Base-by-base conservation (phyloP, 2,329 filamentous ascomycete species). In the Alternaria sp. region DNA sequence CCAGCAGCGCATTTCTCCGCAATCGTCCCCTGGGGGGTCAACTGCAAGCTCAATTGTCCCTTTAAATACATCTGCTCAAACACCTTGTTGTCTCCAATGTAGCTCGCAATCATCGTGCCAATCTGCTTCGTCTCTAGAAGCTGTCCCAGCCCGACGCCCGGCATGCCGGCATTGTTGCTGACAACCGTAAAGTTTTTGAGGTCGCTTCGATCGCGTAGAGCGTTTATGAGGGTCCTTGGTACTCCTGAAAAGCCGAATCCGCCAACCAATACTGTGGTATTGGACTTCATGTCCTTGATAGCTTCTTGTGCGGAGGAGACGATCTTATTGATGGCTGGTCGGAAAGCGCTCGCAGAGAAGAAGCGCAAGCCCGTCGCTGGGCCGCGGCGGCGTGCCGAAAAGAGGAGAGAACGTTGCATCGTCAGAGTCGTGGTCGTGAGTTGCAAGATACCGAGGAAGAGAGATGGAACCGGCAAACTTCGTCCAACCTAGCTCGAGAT, bases 131-230 rank as follows among this genome's bases (percentile, higher is more conserved):
- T 85, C 54, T 87, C 84, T 0, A 90, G 85, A 29, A 93, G 83
- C 8, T 86, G 84, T 1, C 90, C 87, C 14, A 94, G 80, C 1
- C 91, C 91, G 4, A 88, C 86, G 28, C 87, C 86, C 37, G 89
- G 86, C 29, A 87, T 83, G 26, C 91, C 91, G 7, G 90, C 90
- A 72, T 94, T 94, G 73, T 94, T 94, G 50, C 90, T 93, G 2
- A 93, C 88, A 21, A 90, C 90, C 0, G 90, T 92, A 29, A 94
- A 81, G 52, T 76, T 74, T 14, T 56, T 70, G 50, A 76, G 66
- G 44, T 77, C 74, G 26, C 65, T 60, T 21, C 75, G 72, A 36
- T 77, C 73, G 56, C 75, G 74, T 4, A 78, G 65, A 26, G 75
- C 73, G 46, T 78, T 77, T 64, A 78, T 78, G 29, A 78, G 71